Conservation (phyloP, 257 asterid species). For the Rubia yunnanensis region DNA sequence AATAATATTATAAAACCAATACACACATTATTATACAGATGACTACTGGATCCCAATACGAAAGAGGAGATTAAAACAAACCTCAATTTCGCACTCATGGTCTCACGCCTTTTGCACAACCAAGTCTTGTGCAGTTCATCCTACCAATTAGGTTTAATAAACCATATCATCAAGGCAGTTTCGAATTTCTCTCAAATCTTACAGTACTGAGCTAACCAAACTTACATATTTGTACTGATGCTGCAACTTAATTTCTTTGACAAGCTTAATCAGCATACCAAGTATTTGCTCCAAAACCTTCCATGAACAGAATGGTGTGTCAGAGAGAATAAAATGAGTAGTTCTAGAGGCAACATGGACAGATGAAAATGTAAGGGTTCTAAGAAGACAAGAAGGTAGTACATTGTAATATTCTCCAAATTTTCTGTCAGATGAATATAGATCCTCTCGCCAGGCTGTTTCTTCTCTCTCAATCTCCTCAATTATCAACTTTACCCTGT, state of each 20-base stretch:
- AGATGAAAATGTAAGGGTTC: constrained; percentile 7
- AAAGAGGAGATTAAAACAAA: constrained; percentile 25
- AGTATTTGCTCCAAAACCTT: constrained; percentile 98
- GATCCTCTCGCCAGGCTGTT: constrained; percentile 81
- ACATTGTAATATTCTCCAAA: constrained; percentile 94
- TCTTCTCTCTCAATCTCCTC: constrained; percentile 99
- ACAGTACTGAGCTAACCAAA: constrained; percentile 2
- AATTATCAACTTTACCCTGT: constrained; percentile 82
- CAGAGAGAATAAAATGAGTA: not conserved
- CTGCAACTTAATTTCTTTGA: constrained; percentile 84
- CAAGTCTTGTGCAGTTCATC: constrained; percentile 93
- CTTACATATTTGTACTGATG: constrained; percentile 98
- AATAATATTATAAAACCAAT: not conserved
- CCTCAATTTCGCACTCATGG: constrained; percentile 99
- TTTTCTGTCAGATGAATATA: constrained; percentile 91
- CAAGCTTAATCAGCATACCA: constrained; percentile 95
- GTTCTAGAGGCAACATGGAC: constrained; percentile 11
- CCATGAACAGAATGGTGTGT: constrained; percentile 22
- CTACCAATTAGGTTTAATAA: constrained; percentile 29
- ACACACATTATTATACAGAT: not conserved
- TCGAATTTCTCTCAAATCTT: not conserved
- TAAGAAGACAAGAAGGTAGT: constrained; percentile 8
- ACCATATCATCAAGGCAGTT: not conserved
- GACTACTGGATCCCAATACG: constrained; percentile 2
- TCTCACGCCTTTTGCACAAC: constrained; percentile 97